Evolutionary conservation across 495 filamentous ascomycete species (phyloP), one percentile per base, ranked within the genome.

Genomic region (Aspergillus panamensis): DNA sequence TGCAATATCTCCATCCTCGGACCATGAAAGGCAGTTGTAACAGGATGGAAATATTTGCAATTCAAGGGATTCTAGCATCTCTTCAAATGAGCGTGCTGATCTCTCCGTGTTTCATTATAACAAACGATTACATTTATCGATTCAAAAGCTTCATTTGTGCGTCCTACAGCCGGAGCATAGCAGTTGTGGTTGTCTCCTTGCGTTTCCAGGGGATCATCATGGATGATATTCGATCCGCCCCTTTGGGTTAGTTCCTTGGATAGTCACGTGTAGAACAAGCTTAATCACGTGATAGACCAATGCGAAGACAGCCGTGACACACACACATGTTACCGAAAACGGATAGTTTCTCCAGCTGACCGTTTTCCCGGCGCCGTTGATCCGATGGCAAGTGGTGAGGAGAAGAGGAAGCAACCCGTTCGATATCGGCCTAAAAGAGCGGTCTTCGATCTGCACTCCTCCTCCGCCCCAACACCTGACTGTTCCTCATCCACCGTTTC

Each of bases 1-100:
- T 6, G 85, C 84, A 16, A 88, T 69, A 51, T 86, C 79, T 31
- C 83, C 82, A 66, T 87, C 84, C 32, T 73, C 62, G 0, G 85
- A 87, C 84, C 85, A 88, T 45, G 77, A 71, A 12, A 87, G 70
- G 51, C 80, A 82, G 59, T 82, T 68, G n/a, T 68, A 66, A 58
- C 72, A 77, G 5, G 74, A 78, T 7, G 77, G 75, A 37, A 64
- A 72, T 14, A 73, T 48, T 12, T 66, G 63, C 3, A 77, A 59
- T 48, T 74, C 65, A 17, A 77, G 45, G 0, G 73, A 67, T 7
- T 55, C 65, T 30, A 69, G 47, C 76, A 79, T 79, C 13, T 51
- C 32, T 25, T 52, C 7, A 48, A 13, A 20, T 45, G 16, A 29
- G 10, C 14, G 20, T 25, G 13, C 17, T 33, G 16, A 9, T 32